Evolutionary conservation across 495 filamentous ascomycete genomes (phyloP), one percentile per base, ranked within the genome.

Genomic region (Penicillium psychrofluorescens): DNA sequence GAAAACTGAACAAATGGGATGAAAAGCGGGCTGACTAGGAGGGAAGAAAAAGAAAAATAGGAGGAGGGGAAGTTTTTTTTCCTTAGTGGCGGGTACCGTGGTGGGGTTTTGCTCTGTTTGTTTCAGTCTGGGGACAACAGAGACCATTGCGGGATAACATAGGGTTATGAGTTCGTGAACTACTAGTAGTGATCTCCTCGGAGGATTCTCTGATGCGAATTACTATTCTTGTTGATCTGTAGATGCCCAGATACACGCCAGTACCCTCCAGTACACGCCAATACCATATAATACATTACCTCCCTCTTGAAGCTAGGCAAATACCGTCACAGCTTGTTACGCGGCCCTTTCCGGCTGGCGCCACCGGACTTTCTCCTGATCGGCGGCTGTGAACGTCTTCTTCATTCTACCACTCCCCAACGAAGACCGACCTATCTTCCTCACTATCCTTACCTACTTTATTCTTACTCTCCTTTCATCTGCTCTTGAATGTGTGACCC

Each of bases 51-150:
- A 64, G 62, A 59, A 58, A 61, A 59, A 56, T 51, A 66, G 58
- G 56, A 64, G 60, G 58, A 58, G 48, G 51, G 43, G 47, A 56
- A 58, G 58, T 68, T 66, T 63, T 68, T 68, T 64, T 52, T 62
- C 22, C 22, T 59, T 61, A 59, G 59, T 62, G 64, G 62, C 61
- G 56, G 51, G 36, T 43, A 12, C 27, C 31, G 29, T 57, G 48
- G 55, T 55, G 53, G 56, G 46, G 58, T 36, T 62, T 64, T 67
- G 52, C 32, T 35, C 38, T 33, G 52, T 55, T 55, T 60, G 59
- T 39, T 48, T 59, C 4, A 11, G 8, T 11, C 42, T 29, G 7
- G 38, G 38, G n/a, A 9, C 22, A 22, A 22, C 22, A 22, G 4
- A 22, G 22, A 3, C 22, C 22, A 22, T 22, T 22, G 2, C 3